phyloP scores from a whole-genome alignment of 805 yeast genomes.

The Saccharomycopsis sp. region DNA sequence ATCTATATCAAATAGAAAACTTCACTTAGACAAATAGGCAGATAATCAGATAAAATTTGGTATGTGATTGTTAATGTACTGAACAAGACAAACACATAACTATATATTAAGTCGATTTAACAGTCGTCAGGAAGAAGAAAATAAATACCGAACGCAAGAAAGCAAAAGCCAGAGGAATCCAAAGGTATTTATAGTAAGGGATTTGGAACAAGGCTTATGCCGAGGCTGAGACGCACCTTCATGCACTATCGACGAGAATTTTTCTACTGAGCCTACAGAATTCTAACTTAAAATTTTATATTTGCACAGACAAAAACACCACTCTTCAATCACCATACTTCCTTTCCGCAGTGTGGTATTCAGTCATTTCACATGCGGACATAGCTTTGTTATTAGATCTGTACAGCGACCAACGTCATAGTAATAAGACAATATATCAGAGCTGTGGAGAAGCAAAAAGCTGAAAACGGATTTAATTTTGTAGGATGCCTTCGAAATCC shows the following conservation, averaged over 20 bases:
- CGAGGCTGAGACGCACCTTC: constrained; percentile 1
- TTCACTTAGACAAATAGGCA: neutral
- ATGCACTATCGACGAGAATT: neutral
- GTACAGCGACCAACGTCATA: no score
- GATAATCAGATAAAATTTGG: neutral
- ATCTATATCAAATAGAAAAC: neutral
- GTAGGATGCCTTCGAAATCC: no score
- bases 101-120: neutral
- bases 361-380: neutral
- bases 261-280: neutral
- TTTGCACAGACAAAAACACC: neutral
- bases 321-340: neutral
- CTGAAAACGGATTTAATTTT: no score
- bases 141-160: neutral
- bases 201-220: neutral
- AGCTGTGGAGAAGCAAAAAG: no score
- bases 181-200: neutral
- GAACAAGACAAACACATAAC: neutral
- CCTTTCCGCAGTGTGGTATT: neutral
- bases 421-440: no score
- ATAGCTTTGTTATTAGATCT: no score
- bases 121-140: neutral
- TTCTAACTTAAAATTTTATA: neutral
- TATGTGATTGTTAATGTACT: neutral
- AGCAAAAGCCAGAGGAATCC: constrained; percentile 1